Evolutionary conservation across 768 basidiomycete species (phyloP).

Genomic region (Xerocomus brunneocitrinus): DNA sequence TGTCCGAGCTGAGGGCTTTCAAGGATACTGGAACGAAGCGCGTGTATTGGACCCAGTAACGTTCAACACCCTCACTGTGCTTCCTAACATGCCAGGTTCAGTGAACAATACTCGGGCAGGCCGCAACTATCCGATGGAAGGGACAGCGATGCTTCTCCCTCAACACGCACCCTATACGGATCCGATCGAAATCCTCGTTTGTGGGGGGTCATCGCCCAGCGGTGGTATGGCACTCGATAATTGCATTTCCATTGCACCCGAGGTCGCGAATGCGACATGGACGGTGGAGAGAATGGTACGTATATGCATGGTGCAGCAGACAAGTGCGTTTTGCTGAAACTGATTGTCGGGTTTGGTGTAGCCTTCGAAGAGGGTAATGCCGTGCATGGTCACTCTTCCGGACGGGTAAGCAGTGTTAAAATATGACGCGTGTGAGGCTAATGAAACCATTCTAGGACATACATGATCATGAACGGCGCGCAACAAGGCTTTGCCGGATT

Average conservation of each 20-base stretch:
- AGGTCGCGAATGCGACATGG: slow-evolving; percentile 60
- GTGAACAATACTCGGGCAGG: slow-evolving; percentile 69
- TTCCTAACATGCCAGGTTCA: slow-evolving; percentile 73
- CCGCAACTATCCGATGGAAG: slow-evolving; percentile 76
- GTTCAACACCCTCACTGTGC: slow-evolving; percentile 51
- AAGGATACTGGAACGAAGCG: slow-evolving; percentile 79
- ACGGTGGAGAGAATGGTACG: slow-evolving; percentile 74
- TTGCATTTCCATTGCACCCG: slow-evolving; percentile 66
- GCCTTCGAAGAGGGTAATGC: slow-evolving; percentile 73
- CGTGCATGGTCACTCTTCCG: slow-evolving; percentile 67
- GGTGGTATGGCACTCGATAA: slow-evolving; percentile 54
- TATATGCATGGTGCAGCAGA: not conserved
- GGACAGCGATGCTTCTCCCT: slow-evolving; percentile 64
- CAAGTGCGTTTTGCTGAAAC: not conserved
- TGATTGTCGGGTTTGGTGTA: slow-evolving; percentile 21
- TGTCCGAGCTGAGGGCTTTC: not conserved
- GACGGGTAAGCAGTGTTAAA: slow-evolving; percentile 18
- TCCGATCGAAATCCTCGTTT: slow-evolving; percentile 61
- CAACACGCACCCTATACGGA: slow-evolving; percentile 70
- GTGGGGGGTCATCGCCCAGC: slow-evolving; percentile 68
- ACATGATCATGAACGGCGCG: slow-evolving; percentile 74
- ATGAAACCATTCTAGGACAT: slow-evolving; percentile 48
- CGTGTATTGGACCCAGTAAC: slow-evolving; percentile 64
- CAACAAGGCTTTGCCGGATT: slow-evolving; percentile 69
- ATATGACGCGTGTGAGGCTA: not conserved